These are phyloP conservation scores for Hypericum androsaemum DNA, from an alignment of 345 rosid species.

Conservation along the genomic window DNA sequence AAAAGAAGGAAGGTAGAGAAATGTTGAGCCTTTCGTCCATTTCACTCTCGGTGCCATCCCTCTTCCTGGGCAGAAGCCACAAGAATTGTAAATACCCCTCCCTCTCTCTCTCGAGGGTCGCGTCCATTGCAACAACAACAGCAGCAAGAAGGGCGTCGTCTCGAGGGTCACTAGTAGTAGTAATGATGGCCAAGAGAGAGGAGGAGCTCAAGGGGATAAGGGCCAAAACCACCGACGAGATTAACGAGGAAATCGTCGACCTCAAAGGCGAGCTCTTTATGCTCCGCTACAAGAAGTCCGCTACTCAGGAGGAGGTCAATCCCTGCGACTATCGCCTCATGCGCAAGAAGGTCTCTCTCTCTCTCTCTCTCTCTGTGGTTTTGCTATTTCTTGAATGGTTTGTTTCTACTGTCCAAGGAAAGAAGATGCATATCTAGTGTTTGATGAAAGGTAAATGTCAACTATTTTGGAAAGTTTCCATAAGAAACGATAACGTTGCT, in stretches of 20 bases:
- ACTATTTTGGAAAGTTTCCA: too few species aligned
- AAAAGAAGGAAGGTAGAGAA: conserved; percentile 9
- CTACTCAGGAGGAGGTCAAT: conserved; percentile 67
- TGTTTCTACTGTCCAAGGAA: too few species aligned
- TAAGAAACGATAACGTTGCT: too few species aligned
- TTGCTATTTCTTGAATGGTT: neutral
- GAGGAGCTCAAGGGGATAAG: conserved; percentile 74
- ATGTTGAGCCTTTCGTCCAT: conserved; percentile 54
- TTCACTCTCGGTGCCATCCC: conserved; percentile 28
- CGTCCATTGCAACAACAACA: conserved; percentile 12
- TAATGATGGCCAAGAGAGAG: conserved; percentile 77
- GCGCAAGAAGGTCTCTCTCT: conserved; percentile 56
- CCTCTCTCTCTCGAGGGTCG: conserved; percentile 6
- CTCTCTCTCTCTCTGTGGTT: conserved; percentile 6
- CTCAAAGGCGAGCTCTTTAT: conserved; percentile 92
- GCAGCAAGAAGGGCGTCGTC: conserved; percentile 12
- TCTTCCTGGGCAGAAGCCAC: conserved; percentile 36
- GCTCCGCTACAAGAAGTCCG: conserved; percentile 79
- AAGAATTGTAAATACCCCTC: conserved; percentile 29
- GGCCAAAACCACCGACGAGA: conserved; percentile 54
- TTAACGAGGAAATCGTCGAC: conserved; percentile 75
- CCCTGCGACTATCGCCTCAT: conserved; percentile 79
- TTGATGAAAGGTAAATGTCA: too few species aligned
- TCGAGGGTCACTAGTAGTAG: conserved; percentile 14
- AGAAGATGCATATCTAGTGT: too few species aligned